Evolutionary conservation across 257 asterid species (phyloP).

Genomic region (Lycium ferocissimum): DNA sequence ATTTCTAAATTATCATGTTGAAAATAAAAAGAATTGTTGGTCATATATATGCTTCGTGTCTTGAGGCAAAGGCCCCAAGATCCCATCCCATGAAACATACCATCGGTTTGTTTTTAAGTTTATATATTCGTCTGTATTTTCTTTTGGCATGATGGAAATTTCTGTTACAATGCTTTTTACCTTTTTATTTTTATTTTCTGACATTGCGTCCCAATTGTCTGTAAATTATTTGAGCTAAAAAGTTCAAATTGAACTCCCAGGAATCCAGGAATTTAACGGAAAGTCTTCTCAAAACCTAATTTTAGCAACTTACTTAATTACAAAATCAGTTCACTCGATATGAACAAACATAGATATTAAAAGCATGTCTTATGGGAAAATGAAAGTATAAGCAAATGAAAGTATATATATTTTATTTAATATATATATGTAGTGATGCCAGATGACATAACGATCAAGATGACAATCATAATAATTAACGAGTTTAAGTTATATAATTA

Average conservation of each 20-base stretch:
- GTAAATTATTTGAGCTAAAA: not conserved
- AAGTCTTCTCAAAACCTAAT: not conserved
- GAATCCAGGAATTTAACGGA: not conserved
- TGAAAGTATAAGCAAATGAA: too few relatives aligned
- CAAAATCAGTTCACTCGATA: not conserved
- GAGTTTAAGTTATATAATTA: too few relatives aligned
- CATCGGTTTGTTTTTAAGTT: too few relatives aligned
- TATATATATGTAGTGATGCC: not conserved
- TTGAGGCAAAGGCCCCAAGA: not conserved
- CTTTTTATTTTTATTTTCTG: not conserved
- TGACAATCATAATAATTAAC: not conserved
- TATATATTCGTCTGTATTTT: not conserved
- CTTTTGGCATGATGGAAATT: not conserved
- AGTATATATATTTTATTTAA: too few relatives aligned
- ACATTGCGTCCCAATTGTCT: not conserved
- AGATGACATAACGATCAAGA: not conserved
- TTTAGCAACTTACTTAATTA: not conserved
- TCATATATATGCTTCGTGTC: not conserved
- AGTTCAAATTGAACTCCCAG: not conserved
- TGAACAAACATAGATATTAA: not conserved
- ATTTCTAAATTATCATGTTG: not conserved
- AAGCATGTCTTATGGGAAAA: not conserved
- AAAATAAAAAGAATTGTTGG: not conserved
- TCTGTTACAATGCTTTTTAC: not conserved
- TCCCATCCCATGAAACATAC: not conserved